These are phyloP conservation scores for Antitrichia curtipendula DNA, from an alignment of 225 moss, liverwort and hornwort species.

Conservation along the genomic window DNA sequence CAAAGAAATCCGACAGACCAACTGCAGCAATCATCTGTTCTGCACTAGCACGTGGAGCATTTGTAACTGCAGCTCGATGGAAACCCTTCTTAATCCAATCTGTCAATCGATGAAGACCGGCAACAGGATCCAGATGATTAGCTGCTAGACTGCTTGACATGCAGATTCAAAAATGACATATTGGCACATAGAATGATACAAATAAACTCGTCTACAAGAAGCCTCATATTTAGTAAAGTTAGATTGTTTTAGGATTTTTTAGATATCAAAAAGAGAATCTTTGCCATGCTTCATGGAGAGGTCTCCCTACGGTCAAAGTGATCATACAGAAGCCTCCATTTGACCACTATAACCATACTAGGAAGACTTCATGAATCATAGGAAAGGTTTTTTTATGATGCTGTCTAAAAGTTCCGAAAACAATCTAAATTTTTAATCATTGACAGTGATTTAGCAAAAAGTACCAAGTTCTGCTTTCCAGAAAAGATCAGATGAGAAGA, in stretches of 20 bases:
- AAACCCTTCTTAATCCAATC: conserved; percentile 53
- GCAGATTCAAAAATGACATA: neutral
- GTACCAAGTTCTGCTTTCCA: neutral
- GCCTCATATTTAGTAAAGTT: neutral
- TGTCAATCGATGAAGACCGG: conserved; percentile 41
- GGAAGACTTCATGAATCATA: neutral
- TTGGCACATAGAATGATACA: neutral
- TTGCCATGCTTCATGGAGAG: neutral
- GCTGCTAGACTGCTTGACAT: conserved; percentile 35
- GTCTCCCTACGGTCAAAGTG: neutral
- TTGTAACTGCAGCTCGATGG: conserved; percentile 65
- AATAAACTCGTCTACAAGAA: neutral
- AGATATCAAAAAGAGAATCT: neutral
- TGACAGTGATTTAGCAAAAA: neutral
- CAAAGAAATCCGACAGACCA: conserved; percentile 63
- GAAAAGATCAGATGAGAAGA: neutral
- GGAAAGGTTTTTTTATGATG: neutral
- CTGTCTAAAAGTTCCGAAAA: neutral
- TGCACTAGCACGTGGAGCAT: conserved; percentile 70
- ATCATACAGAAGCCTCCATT: neutral
- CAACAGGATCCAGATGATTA: conserved; percentile 27
- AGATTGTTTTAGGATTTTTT: neutral
- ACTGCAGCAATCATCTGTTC: conserved; percentile 69
- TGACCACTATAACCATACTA: neutral
- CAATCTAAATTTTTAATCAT: neutral